Percentiles rank a stretch among this genome's conserved stretches.
These are phyloP conservation scores for Pseudopyricularia javanii DNA, from an alignment of 2,329 filamentous ascomycete genomes.

Conservation along the genomic window DNA sequence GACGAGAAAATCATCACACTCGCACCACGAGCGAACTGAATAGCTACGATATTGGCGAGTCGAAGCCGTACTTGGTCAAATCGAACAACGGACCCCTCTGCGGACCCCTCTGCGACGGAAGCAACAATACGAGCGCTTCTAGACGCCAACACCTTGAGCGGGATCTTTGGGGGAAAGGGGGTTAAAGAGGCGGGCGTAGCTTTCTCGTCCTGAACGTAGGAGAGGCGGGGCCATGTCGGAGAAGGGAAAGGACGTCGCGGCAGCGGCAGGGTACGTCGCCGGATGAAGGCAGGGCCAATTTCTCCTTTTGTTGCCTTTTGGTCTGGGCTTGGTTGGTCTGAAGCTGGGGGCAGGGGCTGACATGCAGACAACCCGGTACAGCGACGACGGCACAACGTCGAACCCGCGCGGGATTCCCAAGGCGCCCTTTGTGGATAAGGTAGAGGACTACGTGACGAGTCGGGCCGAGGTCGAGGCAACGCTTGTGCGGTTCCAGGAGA, in stretches of 20 bases:
- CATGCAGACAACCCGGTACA: slow-evolving; percentile 7
- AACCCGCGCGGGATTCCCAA: slow-evolving; percentile 76
- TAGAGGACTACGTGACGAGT: slow-evolving; percentile 75
- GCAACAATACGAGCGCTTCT: no score
- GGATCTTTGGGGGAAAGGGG: no score
- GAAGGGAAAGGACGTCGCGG: slow-evolving; percentile 22
- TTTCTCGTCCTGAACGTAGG: neutral
- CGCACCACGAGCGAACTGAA: no score
- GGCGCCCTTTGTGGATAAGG: slow-evolving; percentile 77
- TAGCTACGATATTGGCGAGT: no score
- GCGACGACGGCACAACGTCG: slow-evolving; percentile 43
- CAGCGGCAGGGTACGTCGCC: slow-evolving; percentile 4
- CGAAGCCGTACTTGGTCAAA: no score
- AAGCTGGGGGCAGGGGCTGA: neutral
- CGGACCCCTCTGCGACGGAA: no score
- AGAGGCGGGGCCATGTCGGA: neutral
- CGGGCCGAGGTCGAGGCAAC: slow-evolving; percentile 70
- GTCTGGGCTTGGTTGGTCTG: no score
- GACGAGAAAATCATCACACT: no score
- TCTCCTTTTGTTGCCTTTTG: no score
- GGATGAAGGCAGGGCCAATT: no score
- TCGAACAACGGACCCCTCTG: no score
- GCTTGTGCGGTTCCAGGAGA: slow-evolving; percentile 77
- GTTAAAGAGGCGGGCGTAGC: neutral
- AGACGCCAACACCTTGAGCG: no score